Percentiles rank a stretch among this genome's conserved stretches.
These are phyloP conservation scores for Carex myosuroides DNA, from an alignment of 176 grass and related monocot genomes.

Conservation along the genomic window DNA sequence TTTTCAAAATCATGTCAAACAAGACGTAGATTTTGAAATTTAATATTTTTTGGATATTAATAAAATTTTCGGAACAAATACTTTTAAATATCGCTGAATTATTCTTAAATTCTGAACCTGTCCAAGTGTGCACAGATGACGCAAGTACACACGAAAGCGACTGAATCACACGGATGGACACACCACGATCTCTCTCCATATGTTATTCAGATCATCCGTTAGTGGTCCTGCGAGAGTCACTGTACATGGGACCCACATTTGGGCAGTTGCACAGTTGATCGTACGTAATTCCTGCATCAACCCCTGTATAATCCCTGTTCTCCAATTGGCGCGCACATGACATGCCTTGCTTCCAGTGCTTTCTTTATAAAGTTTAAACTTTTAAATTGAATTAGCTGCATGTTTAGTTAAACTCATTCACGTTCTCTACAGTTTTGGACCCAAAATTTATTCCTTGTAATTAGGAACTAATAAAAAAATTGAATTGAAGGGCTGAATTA, in stretches of 20 bases:
- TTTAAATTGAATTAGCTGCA: too few relatives aligned
- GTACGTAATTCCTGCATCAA: conserved; percentile 13
- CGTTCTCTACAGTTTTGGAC: neutral
- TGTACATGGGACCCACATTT: neutral
- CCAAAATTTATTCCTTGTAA: too few relatives aligned
- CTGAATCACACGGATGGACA: neutral
- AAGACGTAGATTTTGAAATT: too few relatives aligned
- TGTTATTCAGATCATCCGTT: neutral
- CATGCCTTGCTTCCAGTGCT: too few relatives aligned
- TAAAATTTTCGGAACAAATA: too few relatives aligned
- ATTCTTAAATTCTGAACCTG: neutral
- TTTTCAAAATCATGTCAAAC: too few relatives aligned
- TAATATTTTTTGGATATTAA: too few relatives aligned
- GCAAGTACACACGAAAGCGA: neutral
- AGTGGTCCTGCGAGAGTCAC: neutral
- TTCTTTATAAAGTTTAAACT: too few relatives aligned
- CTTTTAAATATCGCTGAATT: too few relatives aligned
- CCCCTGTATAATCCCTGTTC: neutral
- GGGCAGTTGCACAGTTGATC: neutral
- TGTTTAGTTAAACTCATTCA: too few relatives aligned
- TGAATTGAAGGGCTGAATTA: too few relatives aligned
- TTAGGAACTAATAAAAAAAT: too few relatives aligned
- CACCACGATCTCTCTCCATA: neutral
- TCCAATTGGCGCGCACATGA: neutral
- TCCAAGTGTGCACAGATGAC: neutral